Conservation (phyloP, 2,329 filamentous ascomycete genomes). For the Neofusicoccum kwambonambiense region DNA sequence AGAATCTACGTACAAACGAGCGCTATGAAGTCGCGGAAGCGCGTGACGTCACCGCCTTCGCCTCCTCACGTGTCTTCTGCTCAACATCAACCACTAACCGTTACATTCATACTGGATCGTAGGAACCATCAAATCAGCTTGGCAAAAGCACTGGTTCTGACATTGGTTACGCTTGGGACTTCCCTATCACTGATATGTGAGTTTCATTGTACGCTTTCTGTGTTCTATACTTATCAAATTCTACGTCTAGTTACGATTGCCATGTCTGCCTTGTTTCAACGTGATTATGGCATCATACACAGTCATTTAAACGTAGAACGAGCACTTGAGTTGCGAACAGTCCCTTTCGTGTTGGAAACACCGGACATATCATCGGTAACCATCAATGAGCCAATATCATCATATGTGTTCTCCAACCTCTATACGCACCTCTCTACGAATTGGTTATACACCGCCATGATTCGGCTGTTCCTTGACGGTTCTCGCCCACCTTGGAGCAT, state of each 20-base stretch:
- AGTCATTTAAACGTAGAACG: background rate
- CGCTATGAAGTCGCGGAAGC: no score
- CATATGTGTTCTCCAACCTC: background rate
- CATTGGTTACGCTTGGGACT: slow-evolving; percentile 20
- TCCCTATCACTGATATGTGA: slow-evolving; percentile 19
- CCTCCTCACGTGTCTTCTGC: no score
- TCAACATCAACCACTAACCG: no score
- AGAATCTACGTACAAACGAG: no score
- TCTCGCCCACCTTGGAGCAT: slow-evolving; percentile 23
- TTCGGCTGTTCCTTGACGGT: slow-evolving; percentile 20
- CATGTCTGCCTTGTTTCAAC: background rate
- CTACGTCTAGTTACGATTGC: background rate
- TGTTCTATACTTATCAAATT: no score
- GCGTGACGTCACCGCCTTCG: no score
- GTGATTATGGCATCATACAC: background rate
- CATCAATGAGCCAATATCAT: background rate
- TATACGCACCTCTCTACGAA: slow-evolving; percentile 23
- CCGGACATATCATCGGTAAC: background rate
- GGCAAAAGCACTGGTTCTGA: slow-evolving; percentile 22
- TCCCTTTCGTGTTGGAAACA: background rate
- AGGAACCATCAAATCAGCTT: slow-evolving; percentile 7
- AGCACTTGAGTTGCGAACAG: background rate
- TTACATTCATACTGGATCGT: slow-evolving; percentile 11
- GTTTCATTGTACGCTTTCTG: background rate
- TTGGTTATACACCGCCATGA: slow-evolving; percentile 22